Evolutionary conservation across 768 basidiomycete genomes (phyloP).

Genomic region (Naganishia onofrii): DNA sequence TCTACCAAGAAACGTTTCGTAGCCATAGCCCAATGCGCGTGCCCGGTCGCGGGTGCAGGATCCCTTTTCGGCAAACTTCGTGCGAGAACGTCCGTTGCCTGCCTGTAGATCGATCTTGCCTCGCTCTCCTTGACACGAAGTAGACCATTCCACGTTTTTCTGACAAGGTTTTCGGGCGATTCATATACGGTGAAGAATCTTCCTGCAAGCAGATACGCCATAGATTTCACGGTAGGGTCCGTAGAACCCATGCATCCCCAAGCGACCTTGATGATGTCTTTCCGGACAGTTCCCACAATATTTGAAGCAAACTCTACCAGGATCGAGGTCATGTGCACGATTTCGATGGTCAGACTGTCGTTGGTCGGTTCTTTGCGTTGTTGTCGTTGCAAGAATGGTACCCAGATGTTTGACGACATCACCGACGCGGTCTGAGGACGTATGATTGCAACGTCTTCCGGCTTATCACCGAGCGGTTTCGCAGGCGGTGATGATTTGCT

Average conservation of each 20-base stretch:
- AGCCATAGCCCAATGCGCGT: conserved; percentile 73
- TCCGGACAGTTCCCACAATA: conserved; percentile 76
- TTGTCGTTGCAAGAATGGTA: conserved; percentile 31
- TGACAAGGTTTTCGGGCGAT: conserved; percentile 83
- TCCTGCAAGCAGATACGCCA: conserved; percentile 82
- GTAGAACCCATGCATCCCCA: conserved; percentile 63
- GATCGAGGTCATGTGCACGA: conserved; percentile 81
- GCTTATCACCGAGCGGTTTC: conserved; percentile 66
- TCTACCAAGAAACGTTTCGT: conserved; percentile 82
- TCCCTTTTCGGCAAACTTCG: conserved; percentile 70
- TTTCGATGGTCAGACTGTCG: conserved; percentile 84
- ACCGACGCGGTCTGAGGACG: conserved; percentile 49
- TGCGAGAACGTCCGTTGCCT: conserved; percentile 81
- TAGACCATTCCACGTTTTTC: conserved; percentile 85
- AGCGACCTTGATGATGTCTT: conserved; percentile 88
- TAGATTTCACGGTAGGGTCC: conserved; percentile 87
- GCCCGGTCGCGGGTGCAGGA: conserved; percentile 40
- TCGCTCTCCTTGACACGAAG: conserved; percentile 80
- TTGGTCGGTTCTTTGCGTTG: conserved; percentile 30
- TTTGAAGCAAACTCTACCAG: conserved; percentile 79
- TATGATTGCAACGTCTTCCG: conserved; percentile 20
- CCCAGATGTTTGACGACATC: conserved; percentile 31
- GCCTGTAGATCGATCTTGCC: conserved; percentile 69
- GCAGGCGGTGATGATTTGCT: conserved; percentile 14
- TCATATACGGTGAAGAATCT: conserved; percentile 87